phyloP scores from a whole-genome alignment of 75 land plant species.

The Picea glauca region DNA sequence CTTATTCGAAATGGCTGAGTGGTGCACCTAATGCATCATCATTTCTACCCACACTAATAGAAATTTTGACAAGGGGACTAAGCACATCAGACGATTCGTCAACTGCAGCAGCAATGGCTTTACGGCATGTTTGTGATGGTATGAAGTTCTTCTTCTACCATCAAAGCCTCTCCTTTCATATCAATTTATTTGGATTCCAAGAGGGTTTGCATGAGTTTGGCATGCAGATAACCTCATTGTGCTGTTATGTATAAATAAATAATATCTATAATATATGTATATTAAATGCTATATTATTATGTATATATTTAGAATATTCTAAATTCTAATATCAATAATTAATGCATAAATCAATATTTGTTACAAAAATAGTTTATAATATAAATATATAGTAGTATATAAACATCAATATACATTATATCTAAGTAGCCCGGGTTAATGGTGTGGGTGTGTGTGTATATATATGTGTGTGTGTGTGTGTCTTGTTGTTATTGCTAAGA shows the following conservation, averaged over 20 bases:
- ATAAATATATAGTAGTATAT: too few relatives aligned
- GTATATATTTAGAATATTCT: too few relatives aligned
- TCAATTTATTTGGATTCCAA: background rate
- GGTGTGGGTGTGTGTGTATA: too few relatives aligned
- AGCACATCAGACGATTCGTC: conserved; percentile 77
- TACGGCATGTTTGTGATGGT: conserved; percentile 97
- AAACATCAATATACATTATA: too few relatives aligned
- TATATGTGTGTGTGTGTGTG: too few relatives aligned
- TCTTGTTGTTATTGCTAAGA: too few relatives aligned
- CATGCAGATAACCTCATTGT: background rate
- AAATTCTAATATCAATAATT: too few relatives aligned
- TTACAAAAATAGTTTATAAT: too few relatives aligned
- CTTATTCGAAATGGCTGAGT: conserved; percentile 95
- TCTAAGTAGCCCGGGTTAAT: too few relatives aligned
- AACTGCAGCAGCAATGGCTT: conserved; percentile 94
- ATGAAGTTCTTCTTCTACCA: conserved; percentile 6
- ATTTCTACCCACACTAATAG: conserved; percentile 60
- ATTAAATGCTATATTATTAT: too few relatives aligned
- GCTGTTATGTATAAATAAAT: background rate
- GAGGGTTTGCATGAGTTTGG: background rate
- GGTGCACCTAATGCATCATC: conserved; percentile 50
- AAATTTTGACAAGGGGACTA: conserved; percentile 78
- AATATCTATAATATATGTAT: too few relatives aligned
- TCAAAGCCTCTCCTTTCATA: background rate
- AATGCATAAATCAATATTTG: too few relatives aligned